Evolutionary conservation across 345 rosid genomes (phyloP).

Genomic region (Murraya paniculata): DNA sequence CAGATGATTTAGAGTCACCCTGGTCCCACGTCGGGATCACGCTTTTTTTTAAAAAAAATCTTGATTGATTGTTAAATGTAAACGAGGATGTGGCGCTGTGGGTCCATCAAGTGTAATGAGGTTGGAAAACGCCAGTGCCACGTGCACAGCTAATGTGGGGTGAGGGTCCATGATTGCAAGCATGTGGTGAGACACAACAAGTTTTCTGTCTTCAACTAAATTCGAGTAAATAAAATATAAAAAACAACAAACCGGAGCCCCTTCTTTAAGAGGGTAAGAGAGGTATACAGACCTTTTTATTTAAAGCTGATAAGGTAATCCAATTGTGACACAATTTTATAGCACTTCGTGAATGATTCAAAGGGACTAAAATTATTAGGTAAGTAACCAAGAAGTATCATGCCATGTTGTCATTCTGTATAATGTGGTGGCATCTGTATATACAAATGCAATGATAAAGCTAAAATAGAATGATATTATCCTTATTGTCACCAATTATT

Average conservation of each 20-base stretch:
- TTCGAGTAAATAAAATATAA: not conserved
- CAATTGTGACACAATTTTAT: too few relatives aligned
- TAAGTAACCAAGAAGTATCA: too few relatives aligned
- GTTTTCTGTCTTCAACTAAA: not conserved
- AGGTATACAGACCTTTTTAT: too few relatives aligned
- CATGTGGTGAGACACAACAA: constrained; percentile 13
- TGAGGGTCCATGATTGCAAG: constrained; percentile 23
- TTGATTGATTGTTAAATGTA: not conserved
- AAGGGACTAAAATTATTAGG: too few relatives aligned
- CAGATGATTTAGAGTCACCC: not conserved
- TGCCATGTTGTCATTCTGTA: too few relatives aligned
- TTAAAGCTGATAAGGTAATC: too few relatives aligned
- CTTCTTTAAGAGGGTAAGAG: constrained; percentile 9
- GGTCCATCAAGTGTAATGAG: not conserved
- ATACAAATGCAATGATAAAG: too few relatives aligned
- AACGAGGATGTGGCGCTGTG: not conserved
- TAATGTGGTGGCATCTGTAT: too few relatives aligned
- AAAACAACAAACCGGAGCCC: not conserved
- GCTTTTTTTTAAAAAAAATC: too few relatives aligned
- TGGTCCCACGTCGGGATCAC: not conserved
- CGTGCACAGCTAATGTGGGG: constrained; percentile 11
- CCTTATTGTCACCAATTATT: too few relatives aligned
- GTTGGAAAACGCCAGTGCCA: not conserved
- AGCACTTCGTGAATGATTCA: too few relatives aligned
- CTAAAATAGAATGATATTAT: too few relatives aligned